A percentile compares a stretch with the other conserved stretches of the same genome.
phyloP scores from a whole-genome alignment of 768 basidiomycete genomes.

The Termitomyces sp. region DNA sequence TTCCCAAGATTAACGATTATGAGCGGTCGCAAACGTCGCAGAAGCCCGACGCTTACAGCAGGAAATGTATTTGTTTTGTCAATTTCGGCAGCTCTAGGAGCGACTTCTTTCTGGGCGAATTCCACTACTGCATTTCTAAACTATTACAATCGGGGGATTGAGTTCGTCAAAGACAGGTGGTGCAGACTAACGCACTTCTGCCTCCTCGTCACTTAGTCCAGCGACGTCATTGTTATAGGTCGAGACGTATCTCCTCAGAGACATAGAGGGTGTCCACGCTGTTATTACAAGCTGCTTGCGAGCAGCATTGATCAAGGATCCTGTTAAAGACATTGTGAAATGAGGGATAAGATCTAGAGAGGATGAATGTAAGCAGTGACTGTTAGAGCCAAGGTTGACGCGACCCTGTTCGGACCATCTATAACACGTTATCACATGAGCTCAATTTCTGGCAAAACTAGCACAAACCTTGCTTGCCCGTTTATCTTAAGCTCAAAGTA shows the following conservation, averaged over 20 bases:
- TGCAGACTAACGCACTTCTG: conserved; percentile 52
- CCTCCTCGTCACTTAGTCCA: conserved; percentile 76
- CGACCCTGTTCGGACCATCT: conserved; percentile 11
- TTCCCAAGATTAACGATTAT: conserved; percentile 5
- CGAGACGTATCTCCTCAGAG: conserved; percentile 37
- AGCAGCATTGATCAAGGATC: conserved; percentile 6
- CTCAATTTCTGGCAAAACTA: too few relatives aligned
- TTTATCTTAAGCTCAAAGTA: neutral
- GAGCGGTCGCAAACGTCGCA: neutral
- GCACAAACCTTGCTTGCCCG: too few relatives aligned
- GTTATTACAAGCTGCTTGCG: neutral
- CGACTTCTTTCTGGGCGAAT: conserved; percentile 82
- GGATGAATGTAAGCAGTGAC: neutral
- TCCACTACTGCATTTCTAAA: conserved; percentile 76
- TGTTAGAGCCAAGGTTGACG: neutral
- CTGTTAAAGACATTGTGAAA: conserved; percentile 11
- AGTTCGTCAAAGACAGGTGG: neutral
- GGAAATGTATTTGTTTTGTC: conserved; percentile 86
- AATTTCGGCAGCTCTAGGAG: conserved; percentile 81
- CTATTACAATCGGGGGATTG: conserved; percentile 32
- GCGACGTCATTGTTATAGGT: conserved; percentile 73
- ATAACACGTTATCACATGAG: conserved; percentile 1
- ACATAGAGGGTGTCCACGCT: neutral
- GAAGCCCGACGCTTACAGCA: conserved; percentile 37
- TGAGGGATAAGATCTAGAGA: neutral